phyloP scores from a whole-genome alignment of 2,329 filamentous ascomycete genomes.

The Ophiosphaerella korrae region DNA sequence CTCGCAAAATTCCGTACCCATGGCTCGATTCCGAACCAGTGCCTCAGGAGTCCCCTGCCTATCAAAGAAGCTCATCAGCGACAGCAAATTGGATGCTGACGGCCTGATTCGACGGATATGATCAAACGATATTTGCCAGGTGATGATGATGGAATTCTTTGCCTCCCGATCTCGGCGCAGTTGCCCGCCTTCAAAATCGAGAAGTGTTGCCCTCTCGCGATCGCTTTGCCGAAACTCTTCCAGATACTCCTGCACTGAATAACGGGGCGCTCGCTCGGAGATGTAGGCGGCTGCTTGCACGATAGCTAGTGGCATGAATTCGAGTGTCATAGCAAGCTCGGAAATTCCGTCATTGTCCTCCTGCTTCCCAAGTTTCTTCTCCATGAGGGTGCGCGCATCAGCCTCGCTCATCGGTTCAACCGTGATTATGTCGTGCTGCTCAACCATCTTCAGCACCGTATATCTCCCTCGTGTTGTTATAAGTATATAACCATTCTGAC shows the following conservation, averaged over 20 bases:
- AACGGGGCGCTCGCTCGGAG: conserved; percentile 13
- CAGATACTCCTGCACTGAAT: neutral
- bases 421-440: conserved; percentile 13
- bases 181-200: neutral
- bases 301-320: neutral
- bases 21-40: neutral
- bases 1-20: too few species aligned
- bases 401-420: conserved; percentile 22
- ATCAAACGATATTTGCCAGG: conserved; percentile 40
- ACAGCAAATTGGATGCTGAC: conserved; percentile 50
- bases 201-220: conserved; percentile 15
- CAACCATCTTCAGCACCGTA: conserved; percentile 36
- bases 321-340: conserved; percentile 25
- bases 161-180: conserved; percentile 12
- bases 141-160: conserved; percentile 43
- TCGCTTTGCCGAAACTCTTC: conserved; percentile 38
- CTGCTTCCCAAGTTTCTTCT: conserved; percentile 24
- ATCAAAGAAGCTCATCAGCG: conserved; percentile 56
- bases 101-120: conserved; percentile 37
- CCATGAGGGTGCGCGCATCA: conserved; percentile 25
- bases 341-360: neutral
- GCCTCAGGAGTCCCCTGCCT: conserved; percentile 45
- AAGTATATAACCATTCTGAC: conserved; percentile 39
- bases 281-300: conserved; percentile 27
- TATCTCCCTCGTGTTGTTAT: neutral